Evolutionary conservation across 108 stramenopile species (phyloP).

Genomic region (Nitzschia inconspicua): DNA sequence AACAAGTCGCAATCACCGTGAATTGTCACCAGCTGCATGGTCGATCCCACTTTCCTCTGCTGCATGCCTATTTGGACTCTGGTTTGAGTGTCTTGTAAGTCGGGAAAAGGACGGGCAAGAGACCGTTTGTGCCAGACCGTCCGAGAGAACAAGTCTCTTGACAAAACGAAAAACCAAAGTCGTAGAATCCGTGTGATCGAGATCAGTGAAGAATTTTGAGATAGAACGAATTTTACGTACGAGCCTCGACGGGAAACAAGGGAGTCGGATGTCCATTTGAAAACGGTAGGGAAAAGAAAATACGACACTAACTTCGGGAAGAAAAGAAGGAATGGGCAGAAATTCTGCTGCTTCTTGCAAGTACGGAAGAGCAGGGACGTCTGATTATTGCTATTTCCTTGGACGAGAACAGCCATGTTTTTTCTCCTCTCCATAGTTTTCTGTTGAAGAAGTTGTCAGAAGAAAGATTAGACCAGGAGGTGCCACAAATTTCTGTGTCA

Average conservation of each 20-base stretch:
- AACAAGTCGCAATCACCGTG: constrained; percentile 40
- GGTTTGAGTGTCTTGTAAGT: background rate
- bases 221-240: background rate
- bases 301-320: background rate
- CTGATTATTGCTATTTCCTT: no score
- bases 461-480: no score
- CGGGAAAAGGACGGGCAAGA: background rate
- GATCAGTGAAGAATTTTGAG: background rate
- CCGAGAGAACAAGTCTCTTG: background rate
- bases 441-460: no score
- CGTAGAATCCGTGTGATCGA: background rate
- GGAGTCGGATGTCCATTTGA: background rate
- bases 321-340: background rate
- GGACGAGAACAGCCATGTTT: no score
- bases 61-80: constrained; percentile 5
- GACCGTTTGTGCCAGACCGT: background rate
- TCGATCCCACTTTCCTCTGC: constrained; percentile 14
- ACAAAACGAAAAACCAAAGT: background rate
- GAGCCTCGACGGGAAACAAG: background rate
- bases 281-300: background rate
- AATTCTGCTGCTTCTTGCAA: no score
- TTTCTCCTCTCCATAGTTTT: no score
- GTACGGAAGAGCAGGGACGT: no score
- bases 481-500: no score
- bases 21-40: constrained; percentile 43